Conservation (phyloP, 164 flowering plant genomes). For the Buxus sempervirens region DNA sequence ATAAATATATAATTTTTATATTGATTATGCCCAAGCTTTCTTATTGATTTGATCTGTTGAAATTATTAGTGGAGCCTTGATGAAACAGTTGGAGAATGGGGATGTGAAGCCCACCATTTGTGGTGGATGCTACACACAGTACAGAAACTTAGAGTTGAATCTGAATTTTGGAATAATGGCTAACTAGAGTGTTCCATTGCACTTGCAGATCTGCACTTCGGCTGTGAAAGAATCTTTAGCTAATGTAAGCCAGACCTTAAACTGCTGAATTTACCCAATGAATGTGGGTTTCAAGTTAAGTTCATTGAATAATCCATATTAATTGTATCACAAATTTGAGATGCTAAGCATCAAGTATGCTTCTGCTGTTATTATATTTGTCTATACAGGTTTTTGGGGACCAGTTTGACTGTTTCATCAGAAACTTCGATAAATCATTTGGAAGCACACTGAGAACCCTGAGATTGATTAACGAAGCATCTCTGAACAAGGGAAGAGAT, state of each 20-base stretch:
- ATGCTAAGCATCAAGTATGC: constrained; percentile 8
- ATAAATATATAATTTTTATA: background rate
- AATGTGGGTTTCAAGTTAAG: constrained; percentile 23
- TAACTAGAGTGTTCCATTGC: constrained; percentile 2
- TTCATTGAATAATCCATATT: constrained; percentile 7
- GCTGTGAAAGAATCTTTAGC: constrained; percentile 79
- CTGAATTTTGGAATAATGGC: background rate
- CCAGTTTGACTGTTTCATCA: constrained; percentile 54
- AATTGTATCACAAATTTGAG: background rate
- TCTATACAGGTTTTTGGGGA: constrained; percentile 72
- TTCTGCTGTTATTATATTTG: constrained; percentile 17
- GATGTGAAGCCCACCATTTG: constrained; percentile 10
- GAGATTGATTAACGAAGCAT: constrained; percentile 42
- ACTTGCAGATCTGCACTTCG: constrained; percentile 66
- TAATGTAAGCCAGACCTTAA: constrained; percentile 63
- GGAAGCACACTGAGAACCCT: constrained; percentile 77
- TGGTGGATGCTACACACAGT: constrained; percentile 5
- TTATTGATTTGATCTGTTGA: background rate
- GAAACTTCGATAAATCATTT: constrained; percentile 79
- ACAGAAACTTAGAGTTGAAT: too few relatives aligned
- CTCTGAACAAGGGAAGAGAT: constrained; percentile 14
- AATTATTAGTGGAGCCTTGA: background rate
- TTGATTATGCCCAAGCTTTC: background rate
- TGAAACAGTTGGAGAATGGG: constrained; percentile 8
- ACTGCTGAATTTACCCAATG: constrained; percentile 20